These are phyloP conservation scores for Acrocalymma vagum DNA, from an alignment of 2,329 filamentous ascomycete species.

Conservation along the genomic window DNA sequence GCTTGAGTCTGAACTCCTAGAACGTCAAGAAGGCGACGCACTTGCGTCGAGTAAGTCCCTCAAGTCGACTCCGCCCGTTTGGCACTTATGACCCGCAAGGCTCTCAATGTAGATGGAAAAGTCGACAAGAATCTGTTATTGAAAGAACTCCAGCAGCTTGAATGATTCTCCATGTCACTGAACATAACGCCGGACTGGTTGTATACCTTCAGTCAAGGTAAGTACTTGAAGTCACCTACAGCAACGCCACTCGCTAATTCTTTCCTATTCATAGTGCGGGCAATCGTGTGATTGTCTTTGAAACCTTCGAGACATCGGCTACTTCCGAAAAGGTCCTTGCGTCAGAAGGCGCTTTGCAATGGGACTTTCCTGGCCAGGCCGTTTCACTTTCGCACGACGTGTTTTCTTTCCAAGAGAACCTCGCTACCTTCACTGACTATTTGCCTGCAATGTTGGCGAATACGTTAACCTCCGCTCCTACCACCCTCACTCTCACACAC, in stretches of 20 bases:
- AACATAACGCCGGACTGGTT: slow-evolving; percentile 58
- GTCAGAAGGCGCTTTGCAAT: slow-evolving; percentile 59
- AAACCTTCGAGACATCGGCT: slow-evolving; percentile 67
- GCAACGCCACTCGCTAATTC: too few species aligned
- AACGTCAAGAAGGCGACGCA: too few species aligned
- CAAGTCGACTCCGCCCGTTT: slow-evolving; percentile 24
- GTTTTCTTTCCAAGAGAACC: slow-evolving; percentile 57
- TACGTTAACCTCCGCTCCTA: too few species aligned
- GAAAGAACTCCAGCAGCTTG: slow-evolving; percentile 25
- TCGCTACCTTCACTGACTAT: slow-evolving; percentile 62
- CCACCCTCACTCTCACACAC: too few species aligned
- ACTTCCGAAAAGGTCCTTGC: slow-evolving; percentile 60
- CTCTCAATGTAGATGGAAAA: slow-evolving; percentile 30
- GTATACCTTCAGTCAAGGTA: too few species aligned
- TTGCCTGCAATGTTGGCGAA: too few species aligned
- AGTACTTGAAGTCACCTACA: too few species aligned
- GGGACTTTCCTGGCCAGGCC: slow-evolving; percentile 65
- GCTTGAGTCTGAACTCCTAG: slow-evolving; percentile 41
- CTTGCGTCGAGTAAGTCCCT: slow-evolving; percentile 29
- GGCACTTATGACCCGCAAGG: slow-evolving; percentile 22
- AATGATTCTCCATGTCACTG: slow-evolving; percentile 50
- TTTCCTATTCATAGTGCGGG: slow-evolving; percentile 5
- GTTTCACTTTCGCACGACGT: slow-evolving; percentile 53
- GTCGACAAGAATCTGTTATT: slow-evolving; percentile 30
- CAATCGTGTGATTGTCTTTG: slow-evolving; percentile 53